Evolutionary conservation across 2,329 filamentous ascomycete genomes (phyloP).

Genomic region (Xylaria sp.): DNA sequence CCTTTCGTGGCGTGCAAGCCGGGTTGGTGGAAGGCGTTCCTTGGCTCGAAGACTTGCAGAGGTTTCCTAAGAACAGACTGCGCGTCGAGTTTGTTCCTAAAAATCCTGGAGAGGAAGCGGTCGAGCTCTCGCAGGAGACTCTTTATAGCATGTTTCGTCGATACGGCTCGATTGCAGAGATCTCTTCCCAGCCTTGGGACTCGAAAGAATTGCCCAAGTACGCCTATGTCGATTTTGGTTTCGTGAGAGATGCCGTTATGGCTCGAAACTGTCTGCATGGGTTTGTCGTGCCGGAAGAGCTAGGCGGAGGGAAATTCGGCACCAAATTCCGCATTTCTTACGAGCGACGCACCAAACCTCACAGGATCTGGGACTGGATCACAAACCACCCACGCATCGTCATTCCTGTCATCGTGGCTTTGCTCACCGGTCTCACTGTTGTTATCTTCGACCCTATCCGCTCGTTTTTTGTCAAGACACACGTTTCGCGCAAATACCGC

Average conservation of each 20-base stretch:
- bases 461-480: conserved; percentile 89
- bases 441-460: conserved; percentile 94
- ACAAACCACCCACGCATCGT: conserved; percentile 87
- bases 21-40: conserved; percentile 83
- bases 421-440: conserved; percentile 85
- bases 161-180: conserved; percentile 91
- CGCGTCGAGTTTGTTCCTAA: conserved; percentile 86
- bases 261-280: conserved; percentile 94
- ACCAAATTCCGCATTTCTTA: conserved; percentile 86
- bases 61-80: conserved; percentile 79
- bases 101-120: conserved; percentile 73
- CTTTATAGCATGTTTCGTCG: conserved; percentile 87
- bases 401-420: conserved; percentile 81
- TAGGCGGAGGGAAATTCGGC: conserved; percentile 78
- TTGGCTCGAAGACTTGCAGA: conserved; percentile 92
- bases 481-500: conserved; percentile 81
- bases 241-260: conserved; percentile 81
- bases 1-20: conserved; percentile 75
- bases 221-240: conserved; percentile 80
- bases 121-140: conserved; percentile 85
- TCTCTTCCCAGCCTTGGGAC: conserved; percentile 81
- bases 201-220: conserved; percentile 86
- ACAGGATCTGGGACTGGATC: conserved; percentile 89
- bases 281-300: conserved; percentile 73
- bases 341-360: conserved; percentile 78